Conservation (phyloP, 305 asterid species). For the Lippia alba region DNA sequence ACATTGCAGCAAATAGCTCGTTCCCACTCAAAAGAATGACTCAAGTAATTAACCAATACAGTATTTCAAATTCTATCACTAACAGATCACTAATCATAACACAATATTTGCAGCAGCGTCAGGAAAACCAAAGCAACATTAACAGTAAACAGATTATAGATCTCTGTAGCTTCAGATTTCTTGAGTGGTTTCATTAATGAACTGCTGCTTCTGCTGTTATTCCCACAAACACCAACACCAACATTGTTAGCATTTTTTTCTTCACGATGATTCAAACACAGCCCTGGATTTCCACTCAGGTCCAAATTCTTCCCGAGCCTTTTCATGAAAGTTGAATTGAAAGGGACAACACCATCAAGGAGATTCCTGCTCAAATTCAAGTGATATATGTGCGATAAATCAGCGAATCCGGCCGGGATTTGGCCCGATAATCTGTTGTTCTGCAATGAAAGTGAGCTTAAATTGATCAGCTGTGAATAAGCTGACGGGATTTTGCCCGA, state of each 20-base stretch:
- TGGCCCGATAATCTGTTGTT: constrained; percentile 64
- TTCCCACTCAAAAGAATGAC: constrained; percentile 1
- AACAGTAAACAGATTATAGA: constrained; percentile 34
- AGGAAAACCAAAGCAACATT: constrained; percentile 37
- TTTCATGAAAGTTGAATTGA: constrained; percentile 64
- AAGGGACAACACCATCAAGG: constrained; percentile 69
- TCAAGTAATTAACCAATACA: not conserved
- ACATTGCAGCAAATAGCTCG: not conserved
- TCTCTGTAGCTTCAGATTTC: constrained; percentile 49
- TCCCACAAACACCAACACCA: constrained; percentile 65
- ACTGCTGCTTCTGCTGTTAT: constrained; percentile 41
- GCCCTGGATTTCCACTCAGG: constrained; percentile 75
- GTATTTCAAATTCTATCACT: not conserved
- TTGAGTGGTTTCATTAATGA: constrained; percentile 48
- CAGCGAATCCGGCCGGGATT: constrained; percentile 63
- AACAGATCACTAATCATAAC: constrained; percentile 32
- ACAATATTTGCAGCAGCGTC: constrained; percentile 34
- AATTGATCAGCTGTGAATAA: constrained; percentile 56
- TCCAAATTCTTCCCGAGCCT: constrained; percentile 85
- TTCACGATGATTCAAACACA: constrained; percentile 59
- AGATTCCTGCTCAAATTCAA: constrained; percentile 79
- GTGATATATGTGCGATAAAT: constrained; percentile 67
- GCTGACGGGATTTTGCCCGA: constrained; percentile 67
- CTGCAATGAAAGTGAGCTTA: constrained; percentile 73
- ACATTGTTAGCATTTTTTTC: constrained; percentile 39